phyloP scores from a whole-genome alignment of 1,139 yeast species.

The Saccharomyces hybrid region DNA sequence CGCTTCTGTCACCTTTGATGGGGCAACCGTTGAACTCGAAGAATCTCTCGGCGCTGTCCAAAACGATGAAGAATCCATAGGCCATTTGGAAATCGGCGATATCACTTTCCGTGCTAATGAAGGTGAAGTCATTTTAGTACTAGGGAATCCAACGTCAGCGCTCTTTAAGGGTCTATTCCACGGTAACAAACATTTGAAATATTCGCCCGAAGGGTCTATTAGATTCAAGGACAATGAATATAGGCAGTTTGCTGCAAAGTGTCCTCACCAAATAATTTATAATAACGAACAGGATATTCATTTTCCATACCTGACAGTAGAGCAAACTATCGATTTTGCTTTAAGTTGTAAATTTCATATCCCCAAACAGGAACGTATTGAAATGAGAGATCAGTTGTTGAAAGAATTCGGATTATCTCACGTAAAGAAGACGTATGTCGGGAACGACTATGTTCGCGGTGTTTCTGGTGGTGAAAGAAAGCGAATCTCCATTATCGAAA shows the following conservation, averaged over 20 bases:
- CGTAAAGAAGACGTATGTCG: slow-evolving; percentile 37
- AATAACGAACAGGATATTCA: too few relatives aligned
- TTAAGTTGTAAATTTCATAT: too few relatives aligned
- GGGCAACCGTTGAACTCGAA: slow-evolving; percentile 15
- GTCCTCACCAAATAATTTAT: slow-evolving; percentile 8
- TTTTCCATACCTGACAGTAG: too few relatives aligned
- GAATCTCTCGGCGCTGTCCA: slow-evolving; percentile 5
- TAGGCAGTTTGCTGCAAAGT: slow-evolving; percentile 13
- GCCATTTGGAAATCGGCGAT: slow-evolving; percentile 12
- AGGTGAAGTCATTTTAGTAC: slow-evolving; percentile 26
- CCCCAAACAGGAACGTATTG: too few relatives aligned
- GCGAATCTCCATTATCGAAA: slow-evolving; percentile 43
- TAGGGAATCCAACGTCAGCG: slow-evolving; percentile 23
- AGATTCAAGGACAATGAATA: slow-evolving; percentile 25
- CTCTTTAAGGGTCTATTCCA: slow-evolving; percentile 19
- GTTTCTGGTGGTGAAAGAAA: slow-evolving; percentile 43
- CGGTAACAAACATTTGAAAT: slow-evolving; percentile 25
- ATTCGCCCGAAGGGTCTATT: slow-evolving; percentile 29
- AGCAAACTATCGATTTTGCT: too few relatives aligned
- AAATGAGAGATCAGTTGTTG: too few relatives aligned
- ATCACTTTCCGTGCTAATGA: slow-evolving; percentile 25
- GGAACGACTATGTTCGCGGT: slow-evolving; percentile 39
- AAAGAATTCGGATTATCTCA: slow-evolving; percentile 34
- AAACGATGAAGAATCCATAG: slow-evolving; percentile 3
- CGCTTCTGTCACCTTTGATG: slow-evolving; percentile 23